Base-by-base conservation (phyloP, 2,329 filamentous ascomycete species). In the Diaporthe nobilis region DNA sequence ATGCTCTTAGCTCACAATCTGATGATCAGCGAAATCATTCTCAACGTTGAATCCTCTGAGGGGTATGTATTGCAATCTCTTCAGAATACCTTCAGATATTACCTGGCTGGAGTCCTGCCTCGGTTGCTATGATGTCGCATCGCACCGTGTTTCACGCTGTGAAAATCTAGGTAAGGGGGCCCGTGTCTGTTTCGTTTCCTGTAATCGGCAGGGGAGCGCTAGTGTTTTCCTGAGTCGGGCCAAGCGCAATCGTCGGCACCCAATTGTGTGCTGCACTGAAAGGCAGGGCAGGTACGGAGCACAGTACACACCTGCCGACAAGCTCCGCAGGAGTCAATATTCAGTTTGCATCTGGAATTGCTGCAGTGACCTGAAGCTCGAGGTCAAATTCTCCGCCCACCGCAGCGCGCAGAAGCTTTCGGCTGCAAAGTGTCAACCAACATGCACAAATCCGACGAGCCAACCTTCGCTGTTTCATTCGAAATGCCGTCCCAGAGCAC, bases 161-260 rank as follows among this genome's bases (percentile, higher is more conserved):
- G 4, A 20, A 39, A 17, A 25, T 25, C 12, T 20, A 68, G 63
- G 63, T 7, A 53, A 53, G 65, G 65, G 47, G 65, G 65, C 47
- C 65, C 65, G 65, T 68, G 65, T 68, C 49, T 68, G 65, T 68
- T 68, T 68, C 65, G 65, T 68, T 68, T 68, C 65, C 65, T 68
- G 65, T 39, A 68, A 22, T 53, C 34, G 31, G 65, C 65, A 53
- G 65, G 65, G 47, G 63, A 37, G 28, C 7, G 2, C 7, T 39
- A 68, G 63, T 51, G 44, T 51, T 22, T 25, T 37, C 2, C 44
- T 53, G 63, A 68, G 28, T 68, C 63, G 63, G 63, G 47, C 22
- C 63, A 68, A 25, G 63, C 22, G 22, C 63, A 53, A 31, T 44
- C 8, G 20, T 44, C 58, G 58, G 58, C 39, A 44, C 37, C 37